A percentile compares a stretch with the other conserved stretches of the same genome.
Evolutionary conservation across 176 grass and related monocot species (phyloP).

Genomic region (Oryza meyeriana): DNA sequence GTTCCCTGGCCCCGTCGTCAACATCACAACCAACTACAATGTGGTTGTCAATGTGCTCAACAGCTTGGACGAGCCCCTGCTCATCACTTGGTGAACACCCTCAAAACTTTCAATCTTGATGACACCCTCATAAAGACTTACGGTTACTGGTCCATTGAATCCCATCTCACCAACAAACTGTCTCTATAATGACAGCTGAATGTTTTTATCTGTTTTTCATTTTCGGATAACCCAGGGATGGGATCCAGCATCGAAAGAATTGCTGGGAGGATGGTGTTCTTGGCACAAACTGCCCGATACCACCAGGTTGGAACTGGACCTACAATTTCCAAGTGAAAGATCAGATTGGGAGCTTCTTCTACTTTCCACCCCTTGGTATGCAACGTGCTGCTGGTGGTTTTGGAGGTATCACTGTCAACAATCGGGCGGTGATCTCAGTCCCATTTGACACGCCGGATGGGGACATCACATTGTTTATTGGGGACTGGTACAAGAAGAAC

Average conservation of each 20-base stretch:
- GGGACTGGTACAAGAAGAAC: constrained; percentile 95
- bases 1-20: constrained; percentile 75
- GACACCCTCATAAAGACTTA: too few relatives aligned
- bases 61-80: constrained; percentile 88
- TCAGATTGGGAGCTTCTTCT: constrained; percentile 98
- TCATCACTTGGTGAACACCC: constrained; percentile 63
- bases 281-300: constrained; percentile 89
- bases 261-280: constrained; percentile 90
- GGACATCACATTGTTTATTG: constrained; percentile 78
- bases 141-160: too few relatives aligned
- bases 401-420: constrained; percentile 83
- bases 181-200: not conserved
- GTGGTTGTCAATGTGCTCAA: constrained; percentile 79
- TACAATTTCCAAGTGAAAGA: constrained; percentile 98
- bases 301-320: constrained; percentile 90
- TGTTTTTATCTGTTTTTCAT: too few relatives aligned
- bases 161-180: not conserved
- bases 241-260: constrained; percentile 78
- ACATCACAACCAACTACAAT: constrained; percentile 80
- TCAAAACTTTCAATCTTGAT: not conserved
- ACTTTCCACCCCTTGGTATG: constrained; percentile 79
- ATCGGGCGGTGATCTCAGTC: constrained; percentile 65
- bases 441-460: constrained; percentile 69
- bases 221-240: constrained; percentile 43
- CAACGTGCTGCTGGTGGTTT: constrained; percentile 77